A percentile compares a stretch with the other conserved stretches of the same genome.
These are phyloP conservation scores for Stellera chamaejasme DNA, from an alignment of 345 rosid species.

Conservation along the genomic window DNA sequence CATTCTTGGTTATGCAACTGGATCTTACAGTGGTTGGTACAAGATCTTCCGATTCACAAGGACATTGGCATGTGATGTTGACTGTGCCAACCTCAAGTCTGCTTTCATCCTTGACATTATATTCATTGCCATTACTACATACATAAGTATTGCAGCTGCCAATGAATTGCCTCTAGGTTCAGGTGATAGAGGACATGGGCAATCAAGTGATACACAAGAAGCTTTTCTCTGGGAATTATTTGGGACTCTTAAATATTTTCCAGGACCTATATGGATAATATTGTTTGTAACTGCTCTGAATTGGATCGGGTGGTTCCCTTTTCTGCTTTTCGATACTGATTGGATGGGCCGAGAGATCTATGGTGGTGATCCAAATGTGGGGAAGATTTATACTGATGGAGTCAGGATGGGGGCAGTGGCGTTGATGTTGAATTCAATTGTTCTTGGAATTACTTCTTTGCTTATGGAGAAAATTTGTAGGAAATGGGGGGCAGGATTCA, in stretches of 20 bases:
- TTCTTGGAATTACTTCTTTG: constrained; percentile 87
- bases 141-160: constrained; percentile 50
- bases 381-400: constrained; percentile 52
- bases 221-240: constrained; percentile 82
- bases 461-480: constrained; percentile 92
- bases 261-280: constrained; percentile 47
- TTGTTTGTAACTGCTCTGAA: constrained; percentile 75
- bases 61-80: constrained; percentile 57
- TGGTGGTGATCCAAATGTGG: constrained; percentile 78
- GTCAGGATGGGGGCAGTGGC: constrained; percentile 91
- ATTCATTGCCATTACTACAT: constrained; percentile 49
- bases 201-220: constrained; percentile 44
- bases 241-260: constrained; percentile 78
- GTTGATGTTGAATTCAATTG: constrained; percentile 83
- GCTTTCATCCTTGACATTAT: constrained; percentile 68
- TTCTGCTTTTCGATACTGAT: constrained; percentile 87
- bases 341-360: constrained; percentile 98
- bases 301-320: constrained; percentile 96
- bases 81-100: constrained; percentile 88
- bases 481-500: constrained; percentile 93
- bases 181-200: constrained; percentile 31
- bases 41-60: constrained; percentile 66
- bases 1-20: constrained; percentile 84
- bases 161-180: constrained; percentile 50
- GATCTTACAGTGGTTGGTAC: constrained; percentile 79